Evolutionary conservation across 371 early-diverging fungal genomes (phyloP).

Genomic region (Fennellomyces sp.): DNA sequence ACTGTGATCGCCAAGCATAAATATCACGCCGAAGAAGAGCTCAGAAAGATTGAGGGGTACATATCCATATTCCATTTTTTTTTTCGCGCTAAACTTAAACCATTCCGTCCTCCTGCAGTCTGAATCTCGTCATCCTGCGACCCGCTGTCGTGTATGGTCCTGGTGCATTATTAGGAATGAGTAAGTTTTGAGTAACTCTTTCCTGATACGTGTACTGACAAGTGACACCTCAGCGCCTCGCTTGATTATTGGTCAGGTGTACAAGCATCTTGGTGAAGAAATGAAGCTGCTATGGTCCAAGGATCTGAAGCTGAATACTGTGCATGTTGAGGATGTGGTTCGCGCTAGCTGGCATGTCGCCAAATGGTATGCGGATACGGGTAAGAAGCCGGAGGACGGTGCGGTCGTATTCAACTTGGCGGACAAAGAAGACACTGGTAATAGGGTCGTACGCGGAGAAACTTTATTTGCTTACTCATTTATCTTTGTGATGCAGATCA

Average conservation of each 20-base stretch:
- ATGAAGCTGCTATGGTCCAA: constrained; percentile 94
- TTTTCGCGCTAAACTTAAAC: neutral
- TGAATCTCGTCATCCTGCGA: constrained; percentile 83
- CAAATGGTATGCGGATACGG: constrained; percentile 55
- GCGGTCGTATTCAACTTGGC: constrained; percentile 71
- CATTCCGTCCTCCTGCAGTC: constrained; percentile 27
- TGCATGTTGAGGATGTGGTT: constrained; percentile 88
- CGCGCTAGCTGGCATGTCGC: constrained; percentile 77
- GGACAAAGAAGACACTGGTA: constrained; percentile 79
- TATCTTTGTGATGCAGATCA: constrained; percentile 59
- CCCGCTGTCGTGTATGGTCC: constrained; percentile 92
- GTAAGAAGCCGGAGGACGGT: neutral
- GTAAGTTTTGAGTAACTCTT: constrained; percentile 46
- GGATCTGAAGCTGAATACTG: constrained; percentile 88
- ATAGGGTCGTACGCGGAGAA: neutral
- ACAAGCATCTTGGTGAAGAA: constrained; percentile 76
- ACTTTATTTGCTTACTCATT: neutral
- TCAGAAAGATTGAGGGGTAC: constrained; percentile 62
- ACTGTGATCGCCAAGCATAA: constrained; percentile 80
- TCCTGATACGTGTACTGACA: neutral
- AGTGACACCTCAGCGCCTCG: constrained; percentile 70
- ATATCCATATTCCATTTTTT: no score
- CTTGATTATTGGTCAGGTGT: constrained; percentile 90
- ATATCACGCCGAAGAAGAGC: constrained; percentile 78
- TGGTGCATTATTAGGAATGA: constrained; percentile 75